A percentile compares a stretch with the other conserved stretches of the same genome.
phyloP scores from a whole-genome alignment of 2,329 filamentous ascomycete species.

The Xylaria sp. region DNA sequence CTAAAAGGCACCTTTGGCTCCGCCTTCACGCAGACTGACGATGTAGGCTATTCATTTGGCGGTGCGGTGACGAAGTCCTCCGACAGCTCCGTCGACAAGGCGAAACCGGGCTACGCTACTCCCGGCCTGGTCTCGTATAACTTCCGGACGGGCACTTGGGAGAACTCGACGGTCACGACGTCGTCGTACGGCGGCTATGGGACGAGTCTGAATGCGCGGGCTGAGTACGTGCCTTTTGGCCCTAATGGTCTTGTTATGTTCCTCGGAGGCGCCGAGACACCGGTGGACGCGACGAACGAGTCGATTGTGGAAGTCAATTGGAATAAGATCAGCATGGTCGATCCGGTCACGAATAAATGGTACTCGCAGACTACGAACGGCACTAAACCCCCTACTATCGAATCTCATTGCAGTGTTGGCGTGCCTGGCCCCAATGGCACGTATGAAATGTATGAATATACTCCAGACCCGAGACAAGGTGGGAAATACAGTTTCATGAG shows the following conservation, averaged over 20 bases:
- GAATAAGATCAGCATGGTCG: conserved; percentile 41
- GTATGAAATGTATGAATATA: conserved; percentile 47
- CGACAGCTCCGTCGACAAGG: conserved; percentile 35
- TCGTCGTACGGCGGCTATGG: conserved; percentile 33
- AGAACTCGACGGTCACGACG: conserved; percentile 42
- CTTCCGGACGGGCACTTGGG: conserved; percentile 41
- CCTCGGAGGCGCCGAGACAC: conserved; percentile 40
- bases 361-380: conserved; percentile 44
- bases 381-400: conserved; percentile 34
- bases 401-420: conserved; percentile 44
- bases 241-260: conserved; percentile 43
- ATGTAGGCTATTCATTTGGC: conserved; percentile 43
- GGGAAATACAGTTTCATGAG: background rate
- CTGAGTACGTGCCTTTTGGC: conserved; percentile 44
- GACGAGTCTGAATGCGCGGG: conserved; percentile 39
- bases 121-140: conserved; percentile 43
- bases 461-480: background rate
- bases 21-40: conserved; percentile 36
- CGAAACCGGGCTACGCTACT: conserved; percentile 34
- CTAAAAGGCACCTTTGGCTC: conserved; percentile 42
- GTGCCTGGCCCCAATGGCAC: conserved; percentile 42
- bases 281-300: conserved; percentile 31
- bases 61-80: conserved; percentile 36
- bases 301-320: conserved; percentile 35
- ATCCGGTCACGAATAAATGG: conserved; percentile 45